phyloP scores from a whole-genome alignment of 2,329 filamentous ascomycete genomes.

The Ophiostoma triangulosporum region DNA sequence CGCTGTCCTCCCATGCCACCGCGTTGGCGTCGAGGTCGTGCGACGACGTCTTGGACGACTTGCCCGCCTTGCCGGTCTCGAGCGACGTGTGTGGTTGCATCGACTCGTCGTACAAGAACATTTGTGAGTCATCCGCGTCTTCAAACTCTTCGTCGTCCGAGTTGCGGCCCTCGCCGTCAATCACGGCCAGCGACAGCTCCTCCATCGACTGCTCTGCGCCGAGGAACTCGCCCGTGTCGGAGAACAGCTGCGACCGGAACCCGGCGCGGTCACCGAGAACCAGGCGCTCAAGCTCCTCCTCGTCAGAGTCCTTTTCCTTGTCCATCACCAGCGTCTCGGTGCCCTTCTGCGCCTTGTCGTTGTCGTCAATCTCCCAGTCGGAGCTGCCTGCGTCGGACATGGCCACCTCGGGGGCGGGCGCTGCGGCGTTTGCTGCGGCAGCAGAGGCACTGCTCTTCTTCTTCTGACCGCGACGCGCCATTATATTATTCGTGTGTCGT shows the following conservation, averaged over 20 bases:
- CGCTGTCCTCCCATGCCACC: constrained; percentile 84
- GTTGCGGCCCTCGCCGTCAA: constrained; percentile 13
- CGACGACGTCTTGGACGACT: constrained; percentile 18
- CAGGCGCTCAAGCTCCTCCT: constrained; percentile 74
- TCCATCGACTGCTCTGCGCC: constrained; percentile 16
- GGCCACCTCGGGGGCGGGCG: constrained; percentile 7
- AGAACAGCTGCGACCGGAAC: constrained; percentile 62
- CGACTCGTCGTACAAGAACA: constrained; percentile 65
- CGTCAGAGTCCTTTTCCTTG: constrained; percentile 62
- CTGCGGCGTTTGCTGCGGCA: background rate
- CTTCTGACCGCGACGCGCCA: background rate
- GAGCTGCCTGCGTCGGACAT: constrained; percentile 13
- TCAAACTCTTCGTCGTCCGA: constrained; percentile 14
- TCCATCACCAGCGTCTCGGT: constrained; percentile 15
- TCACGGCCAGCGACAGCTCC: constrained; percentile 17
- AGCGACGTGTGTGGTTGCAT: constrained; percentile 4
- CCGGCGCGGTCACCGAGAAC: constrained; percentile 80
- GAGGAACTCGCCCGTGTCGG: constrained; percentile 27
- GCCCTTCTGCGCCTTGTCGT: constrained; percentile 7
- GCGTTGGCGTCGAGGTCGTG: constrained; percentile 27
- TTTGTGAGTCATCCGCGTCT: constrained; percentile 59
- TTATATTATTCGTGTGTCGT: background rate
- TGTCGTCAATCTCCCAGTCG: constrained; percentile 18
- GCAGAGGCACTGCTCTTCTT: background rate
- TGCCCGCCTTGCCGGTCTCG: constrained; percentile 11